Conservation (phyloP, 129 eudicot species). For the sunflower (Helianthus annuus) region HanXRQr2.0-SUNRISE NC_035448.2:18805825-18806324, state of each 20-base stretch:
- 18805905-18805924: conserved; percentile 53
- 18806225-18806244: conserved; percentile 47
- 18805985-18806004: conserved; percentile 95
- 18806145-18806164: conserved; percentile 74
- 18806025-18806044: conserved; percentile 89
- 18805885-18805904: conserved; percentile 68
- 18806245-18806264: conserved; percentile 45
- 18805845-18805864: conserved; percentile 37
- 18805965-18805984: conserved; percentile 55
- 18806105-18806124: conserved; percentile 47
- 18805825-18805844: conserved; percentile 28
- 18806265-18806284: conserved; percentile 29
- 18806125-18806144: conserved; percentile 72
- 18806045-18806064: conserved; percentile 63
- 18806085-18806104: conserved; percentile 61
- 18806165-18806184: conserved; percentile 32
- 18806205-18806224: conserved; percentile 32
- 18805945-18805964: conserved; percentile 36
- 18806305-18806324: neutral
- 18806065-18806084: conserved; percentile 53
- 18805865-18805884: conserved; percentile 57
- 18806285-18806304: neutral
- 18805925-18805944: conserved; percentile 43
- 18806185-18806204: conserved; percentile 34
- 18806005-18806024: conserved; percentile 86